Evolutionary conservation across 169 alveolate species (phyloP), one percentile per base, ranked within the genome.

Genomic region (Babesia bigemina): DNA sequence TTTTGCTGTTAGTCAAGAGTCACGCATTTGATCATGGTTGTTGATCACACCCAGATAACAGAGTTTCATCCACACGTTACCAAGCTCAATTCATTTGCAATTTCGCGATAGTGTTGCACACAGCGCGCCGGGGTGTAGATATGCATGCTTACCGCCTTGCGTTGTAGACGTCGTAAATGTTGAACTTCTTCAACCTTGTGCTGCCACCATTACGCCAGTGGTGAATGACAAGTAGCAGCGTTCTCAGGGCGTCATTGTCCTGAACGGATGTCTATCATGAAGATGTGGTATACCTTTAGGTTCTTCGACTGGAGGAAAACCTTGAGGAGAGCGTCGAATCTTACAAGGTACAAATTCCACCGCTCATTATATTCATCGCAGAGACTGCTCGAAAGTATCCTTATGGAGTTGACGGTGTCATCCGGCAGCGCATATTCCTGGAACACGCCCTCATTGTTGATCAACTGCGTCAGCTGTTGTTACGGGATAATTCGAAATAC

Each of bases 91-190:
- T 33, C 39, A 33, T 33, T 2, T 33, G 6, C 10, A 33, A 6
- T 4, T 4, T 2, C 6, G 39, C 39, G 6, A 6, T 33, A 33
- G 6, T 33, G 39, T 33, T 33, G 39, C 39, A 6, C 2, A 33
- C 2, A 6, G 6, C 39, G 39, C 39, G 6, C 6, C 10, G 39
- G 10, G 6, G 6, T 33, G 39, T 33, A 33, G 2, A 33, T 6
- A 33, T 33, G 39, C 39, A 33, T 33, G 39, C 39, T 33, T 33
- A 33, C 39, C 39, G 10, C 10, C 39, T 33, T 33, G 56, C 58
- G 29, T 26, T 74, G 49, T 55, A 74, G 47, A 49, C 4, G 33
- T 74, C 84, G 56, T 74, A 74, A 19, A 74, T 22, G 63, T 42
- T 57, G 39, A 53, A 26, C 47, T 21, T 16, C 50, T 44, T 29